Evolutionary conservation across 768 basidiomycete genomes (phyloP), one percentile per base, ranked within the genome.

Genomic region (Trichaptum fuscoviolaceum): DNA sequence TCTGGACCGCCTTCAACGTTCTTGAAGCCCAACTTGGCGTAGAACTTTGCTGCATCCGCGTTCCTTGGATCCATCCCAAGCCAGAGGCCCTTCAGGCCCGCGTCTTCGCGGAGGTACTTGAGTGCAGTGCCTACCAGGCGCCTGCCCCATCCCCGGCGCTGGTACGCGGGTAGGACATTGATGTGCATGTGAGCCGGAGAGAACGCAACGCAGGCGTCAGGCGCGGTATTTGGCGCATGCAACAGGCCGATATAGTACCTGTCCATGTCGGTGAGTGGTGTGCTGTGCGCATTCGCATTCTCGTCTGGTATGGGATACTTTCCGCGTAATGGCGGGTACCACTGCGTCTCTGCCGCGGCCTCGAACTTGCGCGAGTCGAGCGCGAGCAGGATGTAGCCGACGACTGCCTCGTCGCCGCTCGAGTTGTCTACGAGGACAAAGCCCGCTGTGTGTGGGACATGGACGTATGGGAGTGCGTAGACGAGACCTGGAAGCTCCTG

Each of bases 151-250:
- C 90, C 90, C 68, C 83, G 82, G 65, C 84, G 78, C 74, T 90
- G 90, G 73, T 90, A 85, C 58, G 79, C 80, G 26, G 86, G 82
- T 70, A 92, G 72, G 65, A 93, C 85, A 69, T 93, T 79, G 71
- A 93, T 87, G 73, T 93, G 91, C 70, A 93, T 69, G 75, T 93
- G 90, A 9, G 91, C 91, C 12, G 86, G 83, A 20, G 90, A 87
- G 72, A 88, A 90, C 5, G 80, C 76, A 67, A 91, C 77, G 68
- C 82, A 83, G n/a, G 83, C 80, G 9, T 85, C 82, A 18, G 83
- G 74, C 0, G 85, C 82, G 9, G 74, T 77, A 42, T 75, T 74
- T 57, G 76, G 77, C 30, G 71, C 67, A 66, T 78, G 77, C 63
- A 84, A 70, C 26, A 71, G 68, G 24, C 68, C 66, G 70, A 82